Base-by-base conservation (phyloP, 441 rosid species). In the Pelargonium cotyledonis region DNA sequence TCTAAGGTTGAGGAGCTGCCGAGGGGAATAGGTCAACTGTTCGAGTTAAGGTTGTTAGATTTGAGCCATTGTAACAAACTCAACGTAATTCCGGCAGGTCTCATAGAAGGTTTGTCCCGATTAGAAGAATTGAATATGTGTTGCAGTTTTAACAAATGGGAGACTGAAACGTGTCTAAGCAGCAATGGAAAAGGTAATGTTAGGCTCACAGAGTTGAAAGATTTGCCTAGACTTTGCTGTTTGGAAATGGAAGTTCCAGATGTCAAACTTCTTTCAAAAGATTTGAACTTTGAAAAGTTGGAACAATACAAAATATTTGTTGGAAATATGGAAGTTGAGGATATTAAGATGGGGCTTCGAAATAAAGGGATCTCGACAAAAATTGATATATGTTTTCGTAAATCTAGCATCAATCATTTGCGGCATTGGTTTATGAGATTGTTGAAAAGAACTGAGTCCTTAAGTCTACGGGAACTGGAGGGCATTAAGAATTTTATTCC, bases 1-100 rank as follows among this genome's bases (percentile, higher is more conserved):
- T 85, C 82, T 40, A 2, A 3, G 0, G 68, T 79, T 8, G 57
- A 43, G 18, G 16, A 53, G 14, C 10, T 84, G 55, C 80, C 81
- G 0, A 19, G 2, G 29, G 81, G 78, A 19, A 19, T 81, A 0
- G 63, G 73, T 10, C 55, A 78, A 23, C n/a, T 84, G 74, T 73
- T 70, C 49, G 62, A 29, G 16, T 65, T 81, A 3, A 70, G 43
- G 58, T 12, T 66, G 29, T 49, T 76, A 10, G 80, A 79, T 65
- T 55, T 81, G 72, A 68, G 5, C 0, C 0, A n/a, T 6, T 75
- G 81, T 65, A 2, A 16, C 46, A 2, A 64, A 14, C 65, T 76
- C 1, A 10, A 61, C 16, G 69, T 47, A 41, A 73, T 76, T 58
- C 73, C 71, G 16, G 63, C 68, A 0, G 51, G 65, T 58, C 57